A percentile compares a stretch with the other conserved stretches of the same genome.
phyloP scores from a whole-genome alignment of 352 stramenopile species.

The Phytophthora melonis region DNA sequence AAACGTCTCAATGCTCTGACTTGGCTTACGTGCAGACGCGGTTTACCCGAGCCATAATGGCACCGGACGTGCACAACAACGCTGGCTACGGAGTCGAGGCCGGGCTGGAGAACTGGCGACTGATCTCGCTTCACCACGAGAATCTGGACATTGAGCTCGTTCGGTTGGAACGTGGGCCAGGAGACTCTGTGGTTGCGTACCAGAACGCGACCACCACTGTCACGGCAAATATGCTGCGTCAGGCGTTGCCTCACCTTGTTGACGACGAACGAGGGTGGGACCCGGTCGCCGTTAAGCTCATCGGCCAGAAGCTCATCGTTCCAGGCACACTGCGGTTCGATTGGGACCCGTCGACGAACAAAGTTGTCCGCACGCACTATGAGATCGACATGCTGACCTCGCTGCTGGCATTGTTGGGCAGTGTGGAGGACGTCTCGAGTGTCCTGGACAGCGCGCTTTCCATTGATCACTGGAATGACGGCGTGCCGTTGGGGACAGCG shows the following conservation, averaged over 20 bases:
- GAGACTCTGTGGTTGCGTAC: neutral
- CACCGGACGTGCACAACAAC: neutral
- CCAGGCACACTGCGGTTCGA: neutral
- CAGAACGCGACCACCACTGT: neutral
- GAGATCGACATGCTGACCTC: neutral
- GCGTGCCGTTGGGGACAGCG: too few species aligned
- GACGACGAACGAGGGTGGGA: neutral
- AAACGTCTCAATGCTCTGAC: neutral
- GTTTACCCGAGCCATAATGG: neutral
- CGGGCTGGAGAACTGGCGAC: neutral
- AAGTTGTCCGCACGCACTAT: neutral
- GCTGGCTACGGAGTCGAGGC: neutral
- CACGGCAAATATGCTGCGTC: neutral
- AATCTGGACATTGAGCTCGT: neutral
- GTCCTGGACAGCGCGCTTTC: too few species aligned
- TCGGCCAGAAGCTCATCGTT: neutral
- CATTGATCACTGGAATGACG: too few species aligned
- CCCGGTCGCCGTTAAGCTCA: neutral
- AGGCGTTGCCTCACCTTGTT: neutral
- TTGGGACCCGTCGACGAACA: constrained; percentile 2
- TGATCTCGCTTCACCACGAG: neutral
- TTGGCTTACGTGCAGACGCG: neutral
- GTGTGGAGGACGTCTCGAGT: too few species aligned
- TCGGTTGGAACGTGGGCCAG: neutral
- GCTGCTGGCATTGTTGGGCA: too few species aligned